Conservation (phyloP, 495 filamentous ascomycete genomes). For the Pseudotulostoma volvatum region DNA sequence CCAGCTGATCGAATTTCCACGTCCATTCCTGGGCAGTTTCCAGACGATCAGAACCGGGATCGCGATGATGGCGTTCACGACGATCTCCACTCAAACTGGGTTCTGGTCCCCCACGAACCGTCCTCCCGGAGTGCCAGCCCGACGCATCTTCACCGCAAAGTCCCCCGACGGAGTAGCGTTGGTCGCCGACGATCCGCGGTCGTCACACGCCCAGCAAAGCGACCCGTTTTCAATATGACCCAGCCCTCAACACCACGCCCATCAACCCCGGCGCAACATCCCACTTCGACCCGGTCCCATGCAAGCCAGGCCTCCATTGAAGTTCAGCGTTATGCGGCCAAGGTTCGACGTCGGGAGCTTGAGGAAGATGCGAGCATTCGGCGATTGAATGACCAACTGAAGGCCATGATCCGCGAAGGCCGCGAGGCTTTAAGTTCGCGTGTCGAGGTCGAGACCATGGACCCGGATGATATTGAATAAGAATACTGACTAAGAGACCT, state of each 20-base stretch:
- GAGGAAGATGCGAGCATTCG: constrained; percentile 65
- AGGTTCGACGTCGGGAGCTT: constrained; percentile 50
- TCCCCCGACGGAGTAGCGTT: constrained; percentile 7
- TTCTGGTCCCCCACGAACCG: constrained; percentile 43
- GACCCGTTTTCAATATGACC: constrained; percentile 7
- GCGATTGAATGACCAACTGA: constrained; percentile 59
- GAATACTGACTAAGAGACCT: background rate
- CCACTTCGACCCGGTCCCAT: constrained; percentile 19
- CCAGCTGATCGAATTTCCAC: constrained; percentile 6
- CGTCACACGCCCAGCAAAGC: constrained; percentile 14
- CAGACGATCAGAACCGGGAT: constrained; percentile 12
- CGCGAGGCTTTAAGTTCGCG: constrained; percentile 72
- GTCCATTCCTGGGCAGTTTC: constrained; percentile 29
- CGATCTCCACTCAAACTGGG: constrained; percentile 52
- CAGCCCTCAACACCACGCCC: constrained; percentile 11
- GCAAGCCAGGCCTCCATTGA: constrained; percentile 38
- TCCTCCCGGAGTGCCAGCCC: constrained; percentile 11
- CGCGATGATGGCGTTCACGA: constrained; percentile 29
- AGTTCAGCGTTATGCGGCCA: constrained; percentile 48
- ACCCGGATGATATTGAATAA: constrained; percentile 19
- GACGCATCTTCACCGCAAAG: constrained; percentile 10
- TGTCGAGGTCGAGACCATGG: constrained; percentile 49
- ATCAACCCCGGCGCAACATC: constrained; percentile 26
- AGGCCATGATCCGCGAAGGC: constrained; percentile 75
- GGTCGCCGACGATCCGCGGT: constrained; percentile 9